Conservation (phyloP, 2,329 filamentous ascomycete genomes). For the Sclerotinia minor region DNA sequence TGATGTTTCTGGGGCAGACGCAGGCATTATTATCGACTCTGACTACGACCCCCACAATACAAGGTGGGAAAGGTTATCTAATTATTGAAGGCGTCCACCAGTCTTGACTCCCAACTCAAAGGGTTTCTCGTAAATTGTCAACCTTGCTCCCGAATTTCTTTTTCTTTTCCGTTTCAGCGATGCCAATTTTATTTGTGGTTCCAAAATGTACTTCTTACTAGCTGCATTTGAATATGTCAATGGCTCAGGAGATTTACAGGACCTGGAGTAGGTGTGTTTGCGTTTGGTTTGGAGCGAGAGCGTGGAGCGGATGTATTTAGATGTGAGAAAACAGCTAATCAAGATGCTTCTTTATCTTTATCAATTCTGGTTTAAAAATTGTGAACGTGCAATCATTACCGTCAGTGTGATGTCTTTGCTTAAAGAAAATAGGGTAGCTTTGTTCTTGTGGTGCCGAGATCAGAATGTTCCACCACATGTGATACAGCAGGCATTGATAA, state of each 20-base stretch:
- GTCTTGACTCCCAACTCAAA: too few species aligned
- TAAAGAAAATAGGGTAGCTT: not conserved
- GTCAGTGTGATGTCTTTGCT: not conserved
- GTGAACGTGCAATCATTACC: not conserved
- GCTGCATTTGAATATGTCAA: not conserved
- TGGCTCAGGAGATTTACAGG: not conserved
- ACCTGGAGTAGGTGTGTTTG: not conserved
- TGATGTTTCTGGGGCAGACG: not conserved
- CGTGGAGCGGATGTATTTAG: not conserved
- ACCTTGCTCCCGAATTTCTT: not conserved
- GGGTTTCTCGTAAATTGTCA: not conserved
- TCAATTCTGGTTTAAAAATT: not conserved
- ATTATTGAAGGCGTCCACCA: too few species aligned
- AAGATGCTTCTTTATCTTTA: not conserved
- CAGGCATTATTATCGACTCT: not conserved
- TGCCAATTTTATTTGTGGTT: too few species aligned
- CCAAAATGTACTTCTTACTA: not conserved
- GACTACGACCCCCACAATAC: not conserved
- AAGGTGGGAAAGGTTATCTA: too few species aligned
- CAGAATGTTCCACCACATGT: not conserved
- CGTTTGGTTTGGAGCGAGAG: not conserved
- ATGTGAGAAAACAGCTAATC: not conserved
- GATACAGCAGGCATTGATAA: not conserved
- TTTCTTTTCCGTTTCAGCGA: not conserved
- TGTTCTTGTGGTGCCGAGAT: not conserved